Evolutionary conservation across 176 grass and related monocot genomes (phyloP), one percentile per base, ranked within the genome.

Genomic region (Tillandsia leiboldiana): DNA sequence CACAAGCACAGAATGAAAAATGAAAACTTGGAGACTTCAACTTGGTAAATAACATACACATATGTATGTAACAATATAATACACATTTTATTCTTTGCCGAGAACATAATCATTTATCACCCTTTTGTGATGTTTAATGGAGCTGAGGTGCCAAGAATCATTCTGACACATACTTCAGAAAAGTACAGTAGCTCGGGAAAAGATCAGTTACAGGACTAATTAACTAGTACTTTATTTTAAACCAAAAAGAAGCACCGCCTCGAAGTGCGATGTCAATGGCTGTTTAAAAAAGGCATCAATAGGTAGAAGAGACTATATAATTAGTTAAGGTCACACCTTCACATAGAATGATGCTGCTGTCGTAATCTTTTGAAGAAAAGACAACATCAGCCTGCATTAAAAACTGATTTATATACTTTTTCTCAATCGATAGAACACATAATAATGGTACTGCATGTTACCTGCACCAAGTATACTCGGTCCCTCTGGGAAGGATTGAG

Each of bases 261-360:
- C 6, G 5, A 59, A 59, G 20, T 59, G 20, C 7, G 3, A 59
- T 18, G 20, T 22, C n/a, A 59, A 3, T 59, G 15, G 13, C 6
- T 58, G 54, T 59, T 17, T 9, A 59, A 59, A 18, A 18, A 18
- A 18, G 54, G 54, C 3, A 20, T 13, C 12, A 59, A 4, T 58
- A 58, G 3, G 3, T 33, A 33, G 29, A 33, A 33, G 29, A 33
- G 29, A 4, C 29, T 51, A 61, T 67, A 77, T 10, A 81, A 22
- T 58, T 53, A 80, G 53, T 26, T 74, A 4, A 42, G 18, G 51
- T 54, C 72, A 85, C 64, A 97, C 93, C 81, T 97, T 97, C 49
- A 89, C 93, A 75, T 87, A 97, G 56, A 90, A 97, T 13, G 89
- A 97, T 75, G 93, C 89, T 66, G 93, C 93, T 87, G 53, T 83